phyloP scores from a whole-genome alignment of 805 yeast species.

The Saccharomycopsis javanensis region DNA sequence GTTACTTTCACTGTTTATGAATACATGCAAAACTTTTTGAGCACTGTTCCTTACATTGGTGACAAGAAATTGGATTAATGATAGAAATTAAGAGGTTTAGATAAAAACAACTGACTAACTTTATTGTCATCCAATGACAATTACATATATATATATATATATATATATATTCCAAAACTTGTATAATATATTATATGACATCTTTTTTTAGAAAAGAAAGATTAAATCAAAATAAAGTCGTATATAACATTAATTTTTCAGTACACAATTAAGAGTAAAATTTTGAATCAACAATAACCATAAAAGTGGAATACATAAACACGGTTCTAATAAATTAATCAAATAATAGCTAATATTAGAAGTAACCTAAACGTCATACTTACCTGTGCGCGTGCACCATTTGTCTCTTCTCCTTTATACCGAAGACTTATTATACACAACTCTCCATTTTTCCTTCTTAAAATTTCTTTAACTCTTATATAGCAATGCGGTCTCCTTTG shows the following conservation, averaged over 20 bases:
- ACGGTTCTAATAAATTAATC: too few species aligned
- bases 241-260: too few species aligned
- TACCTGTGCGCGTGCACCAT: neutral
- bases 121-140: too few species aligned
- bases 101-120: neutral
- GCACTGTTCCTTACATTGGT: conserved; percentile 27
- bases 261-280: too few species aligned
- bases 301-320: too few species aligned
- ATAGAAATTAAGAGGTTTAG: too few species aligned
- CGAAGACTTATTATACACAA: neutral
- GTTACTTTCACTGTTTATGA: conserved; percentile 97
- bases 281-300: too few species aligned
- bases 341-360: neutral
- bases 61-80: conserved; percentile 11
- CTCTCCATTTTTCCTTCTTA: neutral
- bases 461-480: neutral
- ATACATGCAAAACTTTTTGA: conserved; percentile 63
- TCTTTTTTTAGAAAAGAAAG: too few species aligned
- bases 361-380: too few species aligned
- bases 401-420: neutral
- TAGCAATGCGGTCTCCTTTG: neutral
- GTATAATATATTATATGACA: conserved; percentile 1
- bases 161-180: neutral
- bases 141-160: neutral
- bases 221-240: too few species aligned